Conservation (phyloP, 2,329 filamentous ascomycete species). For the Capronia americana region DNA sequence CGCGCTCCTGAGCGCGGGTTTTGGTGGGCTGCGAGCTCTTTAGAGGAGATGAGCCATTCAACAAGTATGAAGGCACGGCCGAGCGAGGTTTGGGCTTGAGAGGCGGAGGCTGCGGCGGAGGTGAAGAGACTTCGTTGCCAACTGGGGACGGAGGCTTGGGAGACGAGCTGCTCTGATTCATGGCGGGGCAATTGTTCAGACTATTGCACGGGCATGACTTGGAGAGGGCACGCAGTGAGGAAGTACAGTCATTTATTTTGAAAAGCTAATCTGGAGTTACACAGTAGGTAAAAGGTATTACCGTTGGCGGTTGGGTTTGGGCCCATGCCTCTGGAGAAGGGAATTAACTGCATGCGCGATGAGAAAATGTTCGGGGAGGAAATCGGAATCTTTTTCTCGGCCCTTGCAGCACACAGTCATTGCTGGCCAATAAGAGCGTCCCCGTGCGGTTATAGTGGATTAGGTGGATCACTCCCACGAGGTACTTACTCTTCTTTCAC, state of each 20-base stretch:
- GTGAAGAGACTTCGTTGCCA: conserved; percentile 2
- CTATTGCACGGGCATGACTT: conserved; percentile 16
- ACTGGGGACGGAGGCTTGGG: conserved; percentile 26
- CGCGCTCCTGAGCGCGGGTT: conserved; percentile 60
- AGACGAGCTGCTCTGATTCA: conserved; percentile 33
- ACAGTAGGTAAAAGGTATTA: background rate
- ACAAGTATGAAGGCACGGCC: conserved; percentile 62
- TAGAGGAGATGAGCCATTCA: conserved; percentile 62
- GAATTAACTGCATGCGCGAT: background rate
- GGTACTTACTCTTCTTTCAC: background rate
- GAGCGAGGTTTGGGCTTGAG: conserved; percentile 54
- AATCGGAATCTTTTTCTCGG: conserved; percentile 15
- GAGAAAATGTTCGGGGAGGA: conserved; percentile 8
- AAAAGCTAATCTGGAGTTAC: background rate
- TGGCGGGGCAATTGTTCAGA: conserved; percentile 14
- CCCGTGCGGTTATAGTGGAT: background rate
- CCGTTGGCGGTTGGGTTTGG: background rate
- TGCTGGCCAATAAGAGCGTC: conserved; percentile 4
- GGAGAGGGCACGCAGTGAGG: background rate
- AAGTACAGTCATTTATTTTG: background rate
- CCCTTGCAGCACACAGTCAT: conserved; percentile 4
- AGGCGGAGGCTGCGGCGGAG: conserved; percentile 15
- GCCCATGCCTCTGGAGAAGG: background rate
- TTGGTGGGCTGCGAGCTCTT: conserved; percentile 48
- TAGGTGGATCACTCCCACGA: background rate